Conservation (phyloP, 768 basidiomycete species). For the Ramaria rubella region DNA sequence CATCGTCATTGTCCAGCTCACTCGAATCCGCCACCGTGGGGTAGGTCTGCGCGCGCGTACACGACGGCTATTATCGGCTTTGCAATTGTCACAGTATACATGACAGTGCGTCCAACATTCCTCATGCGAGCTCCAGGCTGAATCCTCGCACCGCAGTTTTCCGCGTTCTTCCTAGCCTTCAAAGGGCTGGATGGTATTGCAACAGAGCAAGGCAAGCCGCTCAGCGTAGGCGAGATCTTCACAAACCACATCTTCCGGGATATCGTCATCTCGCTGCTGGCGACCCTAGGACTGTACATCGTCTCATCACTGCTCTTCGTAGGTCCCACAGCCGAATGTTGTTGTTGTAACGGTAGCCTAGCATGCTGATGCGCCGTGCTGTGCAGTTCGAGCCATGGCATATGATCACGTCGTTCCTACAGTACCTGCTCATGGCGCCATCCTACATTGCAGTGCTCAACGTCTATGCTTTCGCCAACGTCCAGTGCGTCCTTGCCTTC, state of each 20-base stretch:
- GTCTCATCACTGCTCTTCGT: constrained; percentile 80
- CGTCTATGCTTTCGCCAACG: constrained; percentile 53
- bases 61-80: constrained; percentile 83
- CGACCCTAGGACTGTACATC: constrained; percentile 87
- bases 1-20: neutral
- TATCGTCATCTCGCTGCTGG: constrained; percentile 77
- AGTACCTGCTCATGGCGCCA: constrained; percentile 86
- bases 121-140: too few species aligned
- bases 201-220: constrained; percentile 34
- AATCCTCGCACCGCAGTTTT: constrained; percentile 37
- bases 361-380: neutral
- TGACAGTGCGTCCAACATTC: constrained; percentile 64
- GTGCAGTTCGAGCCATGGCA: constrained; percentile 95
- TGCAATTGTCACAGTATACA: constrained; percentile 88
- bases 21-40: neutral
- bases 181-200: constrained; percentile 66
- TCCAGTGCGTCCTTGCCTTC: neutral
- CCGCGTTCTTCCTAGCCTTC: constrained; percentile 78
- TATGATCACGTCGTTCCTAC: constrained; percentile 94
- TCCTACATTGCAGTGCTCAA: constrained; percentile 92
- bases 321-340: too few species aligned
- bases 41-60: constrained; percentile 69
- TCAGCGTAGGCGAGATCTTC: constrained; percentile 58
- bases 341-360: neutral
- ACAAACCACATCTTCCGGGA: constrained; percentile 77